Evolutionary conservation across 768 basidiomycete species (phyloP).

Genomic region (Hypholoma fasciculare): DNA sequence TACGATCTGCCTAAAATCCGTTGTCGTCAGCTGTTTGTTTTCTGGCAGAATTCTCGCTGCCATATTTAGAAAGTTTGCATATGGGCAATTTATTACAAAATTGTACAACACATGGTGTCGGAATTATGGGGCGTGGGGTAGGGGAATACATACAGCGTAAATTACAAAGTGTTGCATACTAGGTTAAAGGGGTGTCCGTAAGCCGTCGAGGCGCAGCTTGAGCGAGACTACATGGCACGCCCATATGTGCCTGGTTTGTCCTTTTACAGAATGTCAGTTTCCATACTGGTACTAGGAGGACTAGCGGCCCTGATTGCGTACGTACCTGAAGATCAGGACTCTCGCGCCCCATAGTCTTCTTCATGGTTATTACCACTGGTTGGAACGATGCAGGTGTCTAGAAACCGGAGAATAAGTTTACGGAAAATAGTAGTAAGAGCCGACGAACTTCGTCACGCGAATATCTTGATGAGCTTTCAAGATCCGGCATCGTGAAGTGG

Average conservation of each 20-base stretch:
- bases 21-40: no score
- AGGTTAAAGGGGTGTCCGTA: no score
- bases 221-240: neutral
- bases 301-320: neutral
- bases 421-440: neutral
- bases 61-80: no score
- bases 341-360: neutral
- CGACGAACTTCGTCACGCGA: neutral
- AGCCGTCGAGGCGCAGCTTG: no score
- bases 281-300: neutral
- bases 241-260: neutral
- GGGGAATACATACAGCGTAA: no score
- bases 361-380: conserved; percentile 5
- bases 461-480: neutral
- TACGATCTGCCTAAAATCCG: no score
- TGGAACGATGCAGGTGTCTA: neutral
- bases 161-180: no score
- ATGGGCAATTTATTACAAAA: no score
- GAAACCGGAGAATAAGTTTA: neutral
- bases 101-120: no score
- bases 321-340: neutral
- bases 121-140: no score
- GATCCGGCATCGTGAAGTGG: conserved; percentile 6
- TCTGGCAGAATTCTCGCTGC: no score
- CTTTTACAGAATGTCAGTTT: neutral